Percentiles rank a stretch among this genome's conserved stretches.
phyloP scores from a whole-genome alignment of 2,329 filamentous ascomycete species.

The Dothidotthia symphoricarpi region DNA sequence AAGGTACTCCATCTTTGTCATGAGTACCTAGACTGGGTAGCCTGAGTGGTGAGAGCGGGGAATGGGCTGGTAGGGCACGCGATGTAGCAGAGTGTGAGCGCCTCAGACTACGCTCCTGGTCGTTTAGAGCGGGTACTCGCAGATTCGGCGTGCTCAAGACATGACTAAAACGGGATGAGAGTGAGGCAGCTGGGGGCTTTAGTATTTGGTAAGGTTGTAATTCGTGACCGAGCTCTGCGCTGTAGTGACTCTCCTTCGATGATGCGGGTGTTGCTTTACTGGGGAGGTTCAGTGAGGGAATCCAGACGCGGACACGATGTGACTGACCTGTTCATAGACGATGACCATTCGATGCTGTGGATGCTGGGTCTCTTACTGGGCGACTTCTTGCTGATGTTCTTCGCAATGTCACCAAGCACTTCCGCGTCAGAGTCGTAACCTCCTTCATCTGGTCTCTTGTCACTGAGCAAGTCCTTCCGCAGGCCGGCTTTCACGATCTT shows the following conservation, averaged over 20 bases:
- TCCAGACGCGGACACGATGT: background rate
- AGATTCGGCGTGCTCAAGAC: constrained; percentile 36
- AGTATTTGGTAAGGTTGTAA: constrained; percentile 26
- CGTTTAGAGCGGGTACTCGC: constrained; percentile 11
- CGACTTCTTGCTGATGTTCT: constrained; percentile 29
- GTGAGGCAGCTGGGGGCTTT: constrained; percentile 12
- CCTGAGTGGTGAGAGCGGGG: constrained; percentile 23
- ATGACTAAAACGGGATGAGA: constrained; percentile 20
- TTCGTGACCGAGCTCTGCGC: constrained; percentile 8
- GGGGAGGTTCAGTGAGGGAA: constrained; percentile 13
- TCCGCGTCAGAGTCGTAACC: constrained; percentile 42
- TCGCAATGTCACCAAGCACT: constrained; percentile 34
- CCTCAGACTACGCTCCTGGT: constrained; percentile 22
- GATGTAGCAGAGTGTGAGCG: constrained; percentile 35
- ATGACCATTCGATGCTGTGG: constrained; percentile 37
- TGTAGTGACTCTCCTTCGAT: constrained; percentile 16
- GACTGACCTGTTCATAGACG: constrained; percentile 28
- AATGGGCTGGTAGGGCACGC: constrained; percentile 22
- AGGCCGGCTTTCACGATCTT: constrained; percentile 34
- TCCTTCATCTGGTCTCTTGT: constrained; percentile 34
- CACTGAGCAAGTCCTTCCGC: constrained; percentile 33
- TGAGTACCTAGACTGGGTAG: constrained; percentile 29
- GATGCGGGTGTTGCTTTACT: constrained; percentile 32
- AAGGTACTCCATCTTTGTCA: constrained; percentile 24
- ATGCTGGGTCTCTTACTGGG: constrained; percentile 36